Percentiles rank a stretch among this genome's conserved stretches.
Evolutionary conservation across 139 green algal species (phyloP).

Genomic region (Ulvella scutata): DNA sequence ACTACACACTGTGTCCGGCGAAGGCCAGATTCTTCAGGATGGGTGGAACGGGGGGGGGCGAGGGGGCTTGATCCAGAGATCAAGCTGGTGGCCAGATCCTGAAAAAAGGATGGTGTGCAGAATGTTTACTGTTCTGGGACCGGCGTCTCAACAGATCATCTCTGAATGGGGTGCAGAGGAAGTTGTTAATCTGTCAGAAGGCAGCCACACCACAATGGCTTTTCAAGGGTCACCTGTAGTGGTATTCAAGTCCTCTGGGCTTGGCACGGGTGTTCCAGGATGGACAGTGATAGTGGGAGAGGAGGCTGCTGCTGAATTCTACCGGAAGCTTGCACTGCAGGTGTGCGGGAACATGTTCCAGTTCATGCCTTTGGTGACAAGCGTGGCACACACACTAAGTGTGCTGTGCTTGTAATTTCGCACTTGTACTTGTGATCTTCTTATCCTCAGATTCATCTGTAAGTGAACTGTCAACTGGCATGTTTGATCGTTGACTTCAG

Average conservation of each 20-base stretch:
- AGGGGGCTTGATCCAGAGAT: too few species aligned
- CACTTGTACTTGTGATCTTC: too few species aligned
- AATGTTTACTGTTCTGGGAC: constrained; percentile 54
- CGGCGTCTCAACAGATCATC: constrained; percentile 33
- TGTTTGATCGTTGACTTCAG: neutral
- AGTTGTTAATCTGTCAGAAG: neutral
- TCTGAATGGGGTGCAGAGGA: constrained; percentile 31
- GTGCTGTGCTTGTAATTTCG: too few species aligned
- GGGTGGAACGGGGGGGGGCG: too few species aligned
- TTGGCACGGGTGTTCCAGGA: constrained; percentile 23
- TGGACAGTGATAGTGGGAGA: constrained; percentile 65
- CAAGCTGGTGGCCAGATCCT: too few species aligned
- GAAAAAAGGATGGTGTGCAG: neutral
- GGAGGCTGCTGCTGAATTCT: constrained; percentile 37
- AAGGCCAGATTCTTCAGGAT: too few species aligned
- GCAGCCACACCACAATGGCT: constrained; percentile 4
- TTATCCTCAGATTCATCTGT: too few species aligned
- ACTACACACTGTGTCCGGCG: too few species aligned
- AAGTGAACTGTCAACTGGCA: too few species aligned
- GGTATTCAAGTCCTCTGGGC: constrained; percentile 17
- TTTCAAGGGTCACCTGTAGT: constrained; percentile 38
- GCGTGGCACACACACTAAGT: too few species aligned
- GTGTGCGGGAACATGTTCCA: too few species aligned
- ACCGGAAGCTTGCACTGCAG: constrained; percentile 29
- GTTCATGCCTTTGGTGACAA: too few species aligned